phyloP scores from a whole-genome alignment of 805 yeast genomes.

The Spathaspora gorwiae region DNA sequence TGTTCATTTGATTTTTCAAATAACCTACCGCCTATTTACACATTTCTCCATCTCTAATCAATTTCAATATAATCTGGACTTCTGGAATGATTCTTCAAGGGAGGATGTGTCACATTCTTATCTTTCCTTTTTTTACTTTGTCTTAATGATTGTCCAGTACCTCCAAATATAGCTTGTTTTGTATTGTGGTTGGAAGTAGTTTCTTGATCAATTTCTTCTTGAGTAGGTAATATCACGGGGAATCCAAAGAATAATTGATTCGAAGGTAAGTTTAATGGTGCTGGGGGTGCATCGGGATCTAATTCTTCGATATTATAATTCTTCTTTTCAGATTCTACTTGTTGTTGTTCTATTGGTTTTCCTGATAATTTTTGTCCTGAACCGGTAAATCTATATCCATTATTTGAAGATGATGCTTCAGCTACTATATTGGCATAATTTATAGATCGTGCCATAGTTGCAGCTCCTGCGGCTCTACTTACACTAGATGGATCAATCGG shows the following conservation, averaged over 20 bases:
- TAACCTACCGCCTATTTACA: too few relatives aligned
- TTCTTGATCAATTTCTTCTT: slow-evolving; percentile 22
- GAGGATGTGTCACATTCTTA: slow-evolving; percentile 40
- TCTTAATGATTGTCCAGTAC: slow-evolving; percentile 74
- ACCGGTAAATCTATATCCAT: slow-evolving; percentile 44
- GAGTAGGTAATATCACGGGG: slow-evolving; percentile 55
- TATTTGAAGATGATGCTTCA: slow-evolving; percentile 21
- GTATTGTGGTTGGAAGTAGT: slow-evolving; percentile 25
- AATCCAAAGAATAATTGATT: slow-evolving; percentile 93
- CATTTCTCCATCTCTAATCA: slow-evolving; percentile 36
- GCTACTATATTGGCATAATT: slow-evolving; percentile 59
- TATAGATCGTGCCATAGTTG: slow-evolving; percentile 73
- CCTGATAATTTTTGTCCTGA: slow-evolving; percentile 73
- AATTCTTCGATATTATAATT: slow-evolving; percentile 38
- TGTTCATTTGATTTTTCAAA: background rate
- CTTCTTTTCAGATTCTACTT: slow-evolving; percentile 7
- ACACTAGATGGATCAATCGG: slow-evolving; percentile 33
- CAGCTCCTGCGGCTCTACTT: slow-evolving; percentile 43
- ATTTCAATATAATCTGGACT: slow-evolving; percentile 81
- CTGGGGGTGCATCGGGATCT: slow-evolving; percentile 60
- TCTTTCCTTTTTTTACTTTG: slow-evolving; percentile 68
- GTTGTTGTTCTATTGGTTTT: slow-evolving; percentile 27
- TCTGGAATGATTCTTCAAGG: slow-evolving; percentile 58
- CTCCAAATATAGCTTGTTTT: slow-evolving; percentile 38
- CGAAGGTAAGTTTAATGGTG: slow-evolving; percentile 67